Conservation (phyloP, 2,329 filamentous ascomycete genomes). For the Pezicula rhizophila region DNA sequence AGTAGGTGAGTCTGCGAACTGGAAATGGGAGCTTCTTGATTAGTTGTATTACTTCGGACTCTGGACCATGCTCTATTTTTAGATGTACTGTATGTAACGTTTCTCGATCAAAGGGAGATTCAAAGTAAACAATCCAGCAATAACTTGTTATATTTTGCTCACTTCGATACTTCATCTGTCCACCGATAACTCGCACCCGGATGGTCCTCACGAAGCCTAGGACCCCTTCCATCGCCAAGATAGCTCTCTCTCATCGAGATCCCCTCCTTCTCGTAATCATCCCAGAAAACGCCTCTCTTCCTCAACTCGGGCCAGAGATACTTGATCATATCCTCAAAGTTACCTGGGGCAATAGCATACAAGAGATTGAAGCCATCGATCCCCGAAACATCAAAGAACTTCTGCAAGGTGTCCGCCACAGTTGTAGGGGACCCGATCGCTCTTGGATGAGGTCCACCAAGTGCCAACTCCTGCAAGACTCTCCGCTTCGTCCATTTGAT, state of each 20-base stretch:
- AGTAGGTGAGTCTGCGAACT: no score
- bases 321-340: conserved; percentile 61
- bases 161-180: no score
- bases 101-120: no score
- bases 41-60: no score
- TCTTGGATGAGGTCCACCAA: conserved; percentile 57
- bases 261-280: conserved; percentile 31
- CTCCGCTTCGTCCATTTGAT: conserved; percentile 60
- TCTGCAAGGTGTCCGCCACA: conserved; percentile 61
- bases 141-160: no score
- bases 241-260: not conserved
- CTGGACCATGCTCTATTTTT: no score
- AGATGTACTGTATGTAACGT: no score
- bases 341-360: conserved; percentile 57
- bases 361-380: conserved; percentile 70
- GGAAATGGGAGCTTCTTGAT: no score
- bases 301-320: conserved; percentile 57
- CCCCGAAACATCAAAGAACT: conserved; percentile 61
- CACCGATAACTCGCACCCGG: no score
- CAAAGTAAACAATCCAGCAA: no score
- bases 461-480: conserved; percentile 59
- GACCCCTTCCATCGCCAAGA: not conserved
- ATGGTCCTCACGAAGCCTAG: not conserved
- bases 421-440: conserved; percentile 39
- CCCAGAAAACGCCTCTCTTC: conserved; percentile 50